Base-by-base conservation (phyloP, 176 grass and related monocot species). In the Leersia perrieri region DNA sequence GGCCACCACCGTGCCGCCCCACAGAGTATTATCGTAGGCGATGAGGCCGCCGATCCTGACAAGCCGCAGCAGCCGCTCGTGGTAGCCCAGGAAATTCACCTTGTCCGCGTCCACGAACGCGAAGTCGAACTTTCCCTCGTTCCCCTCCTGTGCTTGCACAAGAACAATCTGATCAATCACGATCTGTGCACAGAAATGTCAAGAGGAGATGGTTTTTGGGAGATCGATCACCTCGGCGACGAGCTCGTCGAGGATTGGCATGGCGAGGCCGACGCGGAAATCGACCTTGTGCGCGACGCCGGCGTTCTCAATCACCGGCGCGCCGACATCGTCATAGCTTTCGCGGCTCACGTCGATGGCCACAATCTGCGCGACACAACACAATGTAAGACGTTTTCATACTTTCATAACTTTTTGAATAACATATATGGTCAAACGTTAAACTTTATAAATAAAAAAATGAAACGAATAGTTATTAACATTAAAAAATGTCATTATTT, bases 91-190 rank as follows among this genome's bases (percentile, higher is more conserved):
- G 75, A 70, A 94, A 76, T 91, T 94, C 62, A 25, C 80, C 70
- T 94, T 89, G 80, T 89, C 89, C 12, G 92, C 92, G 69, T 91
- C 92, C 78, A 94, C 79, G 79, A 94, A 89, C 15, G 83, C 89
- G 45, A 94, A 94, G 70, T 94, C 92, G 82, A 91, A 94, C 61
- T 18, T 30, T 10, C 76, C 72, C 11, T 53, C 1, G 66, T 82
- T 91, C 27, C 40, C 84, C 25, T 84, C 86, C 89, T 94, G n/a
- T n/a, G n/a, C n/a, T n/a, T n/a, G 92, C 51, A 4, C 38, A 26
- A 23, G 28, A 3, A 26, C 14, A n/a, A 35, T 33, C 38, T 34
- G 36, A 11, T 3, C 3, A 0, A 60, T 9, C 49, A 22, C 49
- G 18, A 53, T 20, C 51, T 10, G 18, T 39, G 0, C 6, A 39